Evolutionary conservation across 345 rosid genomes (phyloP).

Genomic region (Brassica napus): DNA sequence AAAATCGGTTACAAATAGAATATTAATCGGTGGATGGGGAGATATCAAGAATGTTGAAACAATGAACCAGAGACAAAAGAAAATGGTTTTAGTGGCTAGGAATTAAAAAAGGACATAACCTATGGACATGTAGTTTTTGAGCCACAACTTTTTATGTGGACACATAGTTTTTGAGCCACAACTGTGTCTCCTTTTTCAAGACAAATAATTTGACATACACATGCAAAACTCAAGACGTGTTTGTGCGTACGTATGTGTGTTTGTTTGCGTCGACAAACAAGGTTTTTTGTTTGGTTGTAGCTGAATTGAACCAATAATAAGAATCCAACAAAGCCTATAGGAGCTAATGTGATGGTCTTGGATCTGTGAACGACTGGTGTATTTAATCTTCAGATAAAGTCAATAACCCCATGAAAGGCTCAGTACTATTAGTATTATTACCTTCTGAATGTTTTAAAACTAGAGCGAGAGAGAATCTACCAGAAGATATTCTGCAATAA

Average conservation of each 20-base stretch:
- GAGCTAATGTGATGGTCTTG: constrained; percentile 14
- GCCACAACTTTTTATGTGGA: constrained; percentile 33
- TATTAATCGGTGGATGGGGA: neutral
- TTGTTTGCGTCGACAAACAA: constrained; percentile 3
- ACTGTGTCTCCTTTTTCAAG: constrained; percentile 35
- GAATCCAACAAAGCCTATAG: constrained; percentile 29
- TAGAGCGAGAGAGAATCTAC: constrained; percentile 19
- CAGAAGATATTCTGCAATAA: constrained; percentile 25
- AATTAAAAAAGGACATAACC: constrained; percentile 2
- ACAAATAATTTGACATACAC: constrained; percentile 25
- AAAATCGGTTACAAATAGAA: neutral
- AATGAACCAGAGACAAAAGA: constrained; percentile 16
- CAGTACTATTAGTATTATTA: neutral
- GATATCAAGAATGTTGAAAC: constrained; percentile 1
- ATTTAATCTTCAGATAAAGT: constrained; percentile 15
- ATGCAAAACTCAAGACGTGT: constrained; percentile 18
- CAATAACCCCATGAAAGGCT: constrained; percentile 13
- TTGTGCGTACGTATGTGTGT: constrained; percentile 1
- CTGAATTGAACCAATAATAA: constrained; percentile 13
- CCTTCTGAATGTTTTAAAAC: constrained; percentile 11
- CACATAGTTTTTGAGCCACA: constrained; percentile 36
- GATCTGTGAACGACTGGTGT: constrained; percentile 21
- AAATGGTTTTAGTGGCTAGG: constrained; percentile 11
- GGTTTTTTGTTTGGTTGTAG: constrained; percentile 30
- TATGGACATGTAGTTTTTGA: constrained; percentile 18